A percentile compares a stretch with the other conserved stretches of the same genome.
Conservation (phyloP, 169 alveolate species). For the Cryptosporidium meleagridis region DNA sequence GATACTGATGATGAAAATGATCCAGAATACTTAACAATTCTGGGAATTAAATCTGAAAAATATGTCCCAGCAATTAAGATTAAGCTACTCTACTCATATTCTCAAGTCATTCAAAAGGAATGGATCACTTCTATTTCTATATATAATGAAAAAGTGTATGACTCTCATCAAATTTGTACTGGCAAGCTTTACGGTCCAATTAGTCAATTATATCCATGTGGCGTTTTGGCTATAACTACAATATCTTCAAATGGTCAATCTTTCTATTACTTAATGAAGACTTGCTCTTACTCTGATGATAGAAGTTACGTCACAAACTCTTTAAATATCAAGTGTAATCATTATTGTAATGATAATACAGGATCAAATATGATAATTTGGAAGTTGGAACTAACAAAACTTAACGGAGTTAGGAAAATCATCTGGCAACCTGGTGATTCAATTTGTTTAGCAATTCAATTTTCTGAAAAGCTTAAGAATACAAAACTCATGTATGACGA, state of each 20-base stretch:
- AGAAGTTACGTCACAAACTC: not conserved
- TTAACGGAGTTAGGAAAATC: constrained; percentile 37
- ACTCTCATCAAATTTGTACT: not conserved
- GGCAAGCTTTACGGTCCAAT: constrained; percentile 15
- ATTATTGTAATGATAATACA: constrained; percentile 22
- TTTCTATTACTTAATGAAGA: constrained; percentile 37
- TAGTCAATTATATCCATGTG: constrained; percentile 34
- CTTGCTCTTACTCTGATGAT: constrained; percentile 25
- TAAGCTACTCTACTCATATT: constrained; percentile 23
- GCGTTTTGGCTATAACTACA: constrained; percentile 39
- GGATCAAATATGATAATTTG: constrained; percentile 57
- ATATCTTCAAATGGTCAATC: constrained; percentile 38
- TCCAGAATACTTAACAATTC: not conserved
- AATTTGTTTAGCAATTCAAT: constrained; percentile 55
- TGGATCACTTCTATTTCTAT: constrained; percentile 54
- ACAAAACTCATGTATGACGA: constrained; percentile 48
- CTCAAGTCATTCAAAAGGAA: constrained; percentile 66
- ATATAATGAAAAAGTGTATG: not conserved
- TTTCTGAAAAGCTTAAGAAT: constrained; percentile 18
- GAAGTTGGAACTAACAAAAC: constrained; percentile 54
- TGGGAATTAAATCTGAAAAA: not conserved
- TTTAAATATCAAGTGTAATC: not conserved
- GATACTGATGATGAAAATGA: not conserved
- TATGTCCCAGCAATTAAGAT: not conserved
- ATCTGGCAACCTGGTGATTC: constrained; percentile 66